Conservation (phyloP, 2,329 filamentous ascomycete species). For the Fusarium xylarioides region DNA sequence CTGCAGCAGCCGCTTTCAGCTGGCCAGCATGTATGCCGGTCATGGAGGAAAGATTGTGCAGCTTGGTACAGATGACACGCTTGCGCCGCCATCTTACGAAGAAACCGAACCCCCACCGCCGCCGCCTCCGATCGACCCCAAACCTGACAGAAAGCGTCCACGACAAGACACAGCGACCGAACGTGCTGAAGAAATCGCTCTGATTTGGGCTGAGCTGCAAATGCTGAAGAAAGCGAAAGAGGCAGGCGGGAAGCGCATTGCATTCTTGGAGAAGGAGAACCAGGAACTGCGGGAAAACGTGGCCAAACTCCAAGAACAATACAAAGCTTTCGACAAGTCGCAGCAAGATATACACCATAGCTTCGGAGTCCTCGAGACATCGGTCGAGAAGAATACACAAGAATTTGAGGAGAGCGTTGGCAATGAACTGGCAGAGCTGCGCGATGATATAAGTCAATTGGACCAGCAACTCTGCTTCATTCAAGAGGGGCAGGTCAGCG, state of each 20-base stretch:
- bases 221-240: not conserved
- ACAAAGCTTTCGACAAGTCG: not conserved
- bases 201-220: not conserved
- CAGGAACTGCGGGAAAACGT: not conserved
- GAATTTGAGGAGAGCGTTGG: not conserved
- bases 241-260: not conserved
- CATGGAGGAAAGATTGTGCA: slow-evolving; percentile 14
- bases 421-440: slow-evolving; percentile 2
- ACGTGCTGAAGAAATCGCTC: not conserved
- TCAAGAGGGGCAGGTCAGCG: not conserved
- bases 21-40: slow-evolving; percentile 25
- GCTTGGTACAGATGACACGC: not conserved
- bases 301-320: not conserved
- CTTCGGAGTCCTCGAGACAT: not conserved
- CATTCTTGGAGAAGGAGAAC: not conserved
- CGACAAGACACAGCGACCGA: not conserved
- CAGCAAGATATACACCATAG: not conserved
- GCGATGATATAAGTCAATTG: slow-evolving; percentile 4
- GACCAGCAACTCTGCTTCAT: not conserved
- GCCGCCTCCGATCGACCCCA: slow-evolving; percentile 1
- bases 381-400: not conserved
- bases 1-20: not conserved
- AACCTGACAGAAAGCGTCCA: slow-evolving; percentile 5
- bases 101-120: not conserved
- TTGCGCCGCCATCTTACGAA: not conserved